A percentile compares a stretch with the other conserved stretches of the same genome.
Evolutionary conservation across 2,329 filamentous ascomycete species (phyloP).

Genomic region (Sporothrix protearum): DNA sequence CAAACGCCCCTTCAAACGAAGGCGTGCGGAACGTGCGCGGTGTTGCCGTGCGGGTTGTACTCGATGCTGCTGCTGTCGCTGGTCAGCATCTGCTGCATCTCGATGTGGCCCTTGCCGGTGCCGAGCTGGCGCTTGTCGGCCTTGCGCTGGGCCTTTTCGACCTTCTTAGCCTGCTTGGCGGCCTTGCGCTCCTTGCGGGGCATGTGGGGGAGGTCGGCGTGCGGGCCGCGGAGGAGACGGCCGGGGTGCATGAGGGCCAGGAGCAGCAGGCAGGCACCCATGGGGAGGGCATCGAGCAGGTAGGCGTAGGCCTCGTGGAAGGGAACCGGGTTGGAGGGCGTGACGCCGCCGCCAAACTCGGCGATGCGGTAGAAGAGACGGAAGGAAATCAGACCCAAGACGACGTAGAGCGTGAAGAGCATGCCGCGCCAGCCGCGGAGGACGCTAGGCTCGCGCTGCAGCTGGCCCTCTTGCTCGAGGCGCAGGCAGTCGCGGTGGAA

Average conservation of each 20-base stretch:
- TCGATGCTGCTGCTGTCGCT: neutral
- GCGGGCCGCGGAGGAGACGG: constrained; percentile 43
- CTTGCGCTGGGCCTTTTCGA: constrained; percentile 19
- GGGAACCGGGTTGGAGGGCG: constrained; percentile 43
- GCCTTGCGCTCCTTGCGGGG: constrained; percentile 45
- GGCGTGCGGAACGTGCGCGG: neutral
- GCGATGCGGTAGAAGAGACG: constrained; percentile 59
- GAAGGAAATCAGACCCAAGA: constrained; percentile 39
- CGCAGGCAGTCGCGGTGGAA: constrained; percentile 36
- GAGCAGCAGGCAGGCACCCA: constrained; percentile 46
- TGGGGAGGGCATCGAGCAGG: constrained; percentile 52
- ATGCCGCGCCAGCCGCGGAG: constrained; percentile 36
- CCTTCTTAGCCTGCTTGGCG: neutral
- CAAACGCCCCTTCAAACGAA: too few species aligned
- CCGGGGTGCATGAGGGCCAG: constrained; percentile 48
- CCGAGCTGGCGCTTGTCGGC: constrained; percentile 4
- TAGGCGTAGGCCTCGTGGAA: constrained; percentile 52
- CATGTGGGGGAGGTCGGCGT: constrained; percentile 44
- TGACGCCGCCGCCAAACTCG: constrained; percentile 51
- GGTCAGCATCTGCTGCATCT: constrained; percentile 4
- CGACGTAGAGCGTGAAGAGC: constrained; percentile 36
- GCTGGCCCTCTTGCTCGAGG: neutral
- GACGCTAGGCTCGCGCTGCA: neutral
- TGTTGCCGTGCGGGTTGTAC: neutral
- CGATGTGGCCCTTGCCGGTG: constrained; percentile 7